phyloP scores from a whole-genome alignment of 768 basidiomycete genomes.

The Lactarius trivialis region DNA sequence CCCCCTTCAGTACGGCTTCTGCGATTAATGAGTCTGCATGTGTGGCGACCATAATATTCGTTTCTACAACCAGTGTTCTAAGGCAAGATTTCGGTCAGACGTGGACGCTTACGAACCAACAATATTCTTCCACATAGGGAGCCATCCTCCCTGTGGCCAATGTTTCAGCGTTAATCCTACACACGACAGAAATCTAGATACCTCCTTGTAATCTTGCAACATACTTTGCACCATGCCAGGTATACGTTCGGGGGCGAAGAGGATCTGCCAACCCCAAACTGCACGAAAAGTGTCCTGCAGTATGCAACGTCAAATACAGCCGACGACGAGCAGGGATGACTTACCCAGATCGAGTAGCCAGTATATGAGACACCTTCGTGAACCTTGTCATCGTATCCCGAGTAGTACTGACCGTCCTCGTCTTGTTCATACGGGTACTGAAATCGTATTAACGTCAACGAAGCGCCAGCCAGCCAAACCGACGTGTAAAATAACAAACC shows the following conservation, averaged over 20 bases:
- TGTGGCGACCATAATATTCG: constrained; percentile 82
- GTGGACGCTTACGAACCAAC: constrained; percentile 37
- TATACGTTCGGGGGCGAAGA: constrained; percentile 71
- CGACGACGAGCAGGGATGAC: not conserved
- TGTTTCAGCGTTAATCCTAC: not conserved
- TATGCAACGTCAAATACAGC: not conserved
- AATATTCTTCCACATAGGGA: constrained; percentile 90
- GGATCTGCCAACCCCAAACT: constrained; percentile 70
- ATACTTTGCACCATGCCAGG: constrained; percentile 72
- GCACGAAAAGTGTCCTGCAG: constrained; percentile 71
- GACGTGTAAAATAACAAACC: constrained; percentile 28
- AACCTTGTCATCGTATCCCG: constrained; percentile 63
- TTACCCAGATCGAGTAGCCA: constrained; percentile 75
- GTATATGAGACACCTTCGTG: constrained; percentile 67
- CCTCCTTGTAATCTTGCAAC: constrained; percentile 71
- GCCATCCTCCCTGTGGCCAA: constrained; percentile 62
- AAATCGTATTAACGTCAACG: not conserved
- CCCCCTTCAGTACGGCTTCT: constrained; percentile 61
- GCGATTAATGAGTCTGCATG: constrained; percentile 76
- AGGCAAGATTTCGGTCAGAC: not conserved
- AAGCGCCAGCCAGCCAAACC: not conserved
- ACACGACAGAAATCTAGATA: constrained; percentile 22
- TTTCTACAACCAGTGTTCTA: constrained; percentile 37
- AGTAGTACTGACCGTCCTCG: constrained; percentile 65
- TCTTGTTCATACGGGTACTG: constrained; percentile 75